A percentile compares a stretch with the other conserved stretches of the same genome.
phyloP scores from a whole-genome alignment of 2,329 filamentous ascomycete genomes.

The Fusarium sp. region DNA sequence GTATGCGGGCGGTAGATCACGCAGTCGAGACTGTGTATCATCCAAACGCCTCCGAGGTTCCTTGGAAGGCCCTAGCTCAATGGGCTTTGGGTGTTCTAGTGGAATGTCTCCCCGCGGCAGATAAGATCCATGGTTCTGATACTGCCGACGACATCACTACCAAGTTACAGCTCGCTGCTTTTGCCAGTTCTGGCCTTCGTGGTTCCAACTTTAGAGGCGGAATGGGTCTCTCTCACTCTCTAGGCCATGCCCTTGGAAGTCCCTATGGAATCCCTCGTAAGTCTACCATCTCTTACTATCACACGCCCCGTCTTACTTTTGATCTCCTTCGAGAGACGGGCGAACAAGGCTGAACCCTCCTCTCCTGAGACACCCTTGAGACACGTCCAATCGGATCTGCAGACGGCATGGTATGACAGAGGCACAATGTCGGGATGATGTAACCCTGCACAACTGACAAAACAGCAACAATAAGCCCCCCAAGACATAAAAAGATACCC shows the following conservation, averaged over 20 bases:
- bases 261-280: constrained; percentile 36
- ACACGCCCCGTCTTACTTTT: neutral
- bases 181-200: constrained; percentile 37
- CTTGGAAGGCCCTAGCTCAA: constrained; percentile 33
- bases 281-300: constrained; percentile 7
- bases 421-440: constrained; percentile 20
- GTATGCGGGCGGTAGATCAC: constrained; percentile 36
- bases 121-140: constrained; percentile 17
- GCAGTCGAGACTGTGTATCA: constrained; percentile 38
- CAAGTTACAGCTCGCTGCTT: constrained; percentile 34
- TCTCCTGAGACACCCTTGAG: constrained; percentile 12
- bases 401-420: constrained; percentile 26
- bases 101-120: constrained; percentile 14
- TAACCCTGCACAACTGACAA: constrained; percentile 11
- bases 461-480: constrained; percentile 14
- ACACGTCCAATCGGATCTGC: constrained; percentile 18
- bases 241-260: constrained; percentile 30
- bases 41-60: constrained; percentile 35
- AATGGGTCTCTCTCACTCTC: constrained; percentile 21
- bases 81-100: constrained; percentile 22
- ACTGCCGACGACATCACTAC: constrained; percentile 26
- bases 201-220: constrained; percentile 31
- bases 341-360: constrained; percentile 27
- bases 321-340: neutral
- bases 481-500: constrained; percentile 1